These are phyloP conservation scores for Pyricularia sp. DNA, from an alignment of 2,329 filamentous ascomycete genomes.

Conservation along the genomic window DNA sequence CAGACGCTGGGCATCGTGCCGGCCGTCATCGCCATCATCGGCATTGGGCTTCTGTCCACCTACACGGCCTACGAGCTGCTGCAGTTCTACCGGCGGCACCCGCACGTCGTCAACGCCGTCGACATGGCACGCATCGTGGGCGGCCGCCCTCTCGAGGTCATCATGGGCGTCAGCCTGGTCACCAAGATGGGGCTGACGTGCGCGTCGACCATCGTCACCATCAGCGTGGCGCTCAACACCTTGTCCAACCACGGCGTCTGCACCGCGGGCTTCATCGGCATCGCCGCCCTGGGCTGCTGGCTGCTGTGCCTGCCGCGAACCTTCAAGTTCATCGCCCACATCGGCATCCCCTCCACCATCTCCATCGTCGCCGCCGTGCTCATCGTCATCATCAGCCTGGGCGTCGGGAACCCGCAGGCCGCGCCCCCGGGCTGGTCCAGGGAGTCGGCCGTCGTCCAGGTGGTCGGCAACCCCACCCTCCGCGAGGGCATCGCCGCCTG, in stretches of 20 bases:
- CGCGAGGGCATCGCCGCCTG: constrained; percentile 2
- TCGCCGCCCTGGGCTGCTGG: not conserved
- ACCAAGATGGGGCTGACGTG: not conserved
- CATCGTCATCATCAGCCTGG: constrained; percentile 5
- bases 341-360: constrained; percentile 2
- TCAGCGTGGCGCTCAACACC: constrained; percentile 2
- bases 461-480: not conserved
- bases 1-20: constrained; percentile 2
- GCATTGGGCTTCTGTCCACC: constrained; percentile 2
- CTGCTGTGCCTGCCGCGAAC: constrained; percentile 3
- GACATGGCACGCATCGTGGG: constrained; percentile 3
- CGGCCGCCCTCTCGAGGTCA: not conserved
- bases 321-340: not conserved
- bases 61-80: constrained; percentile 5
- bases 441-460: not conserved
- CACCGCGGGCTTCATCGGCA: constrained; percentile 3
- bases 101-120: constrained; percentile 4
- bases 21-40: not conserved
- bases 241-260: not conserved
- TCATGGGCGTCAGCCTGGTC: not conserved
- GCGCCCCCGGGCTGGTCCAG: not conserved
- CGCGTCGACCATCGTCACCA: constrained; percentile 1
- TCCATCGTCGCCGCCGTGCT: constrained; percentile 3
- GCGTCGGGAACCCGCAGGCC: not conserved
- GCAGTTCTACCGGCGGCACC: constrained; percentile 4